These are phyloP conservation scores for Piper longum DNA, from an alignment of 164 flowering plant species.

Conservation along the genomic window DNA sequence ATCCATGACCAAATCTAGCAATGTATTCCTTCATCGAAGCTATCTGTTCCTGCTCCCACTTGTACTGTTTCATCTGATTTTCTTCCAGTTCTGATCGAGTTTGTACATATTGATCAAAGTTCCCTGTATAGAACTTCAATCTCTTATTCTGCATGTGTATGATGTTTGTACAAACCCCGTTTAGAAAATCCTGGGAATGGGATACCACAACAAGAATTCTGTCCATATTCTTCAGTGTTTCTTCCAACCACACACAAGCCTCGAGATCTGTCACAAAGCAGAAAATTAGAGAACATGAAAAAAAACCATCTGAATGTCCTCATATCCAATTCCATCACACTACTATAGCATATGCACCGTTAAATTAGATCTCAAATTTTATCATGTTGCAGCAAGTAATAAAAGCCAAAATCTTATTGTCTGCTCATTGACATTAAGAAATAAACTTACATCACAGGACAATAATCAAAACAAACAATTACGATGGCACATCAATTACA, in stretches of 20 bases:
- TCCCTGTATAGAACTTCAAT: constrained; percentile 74
- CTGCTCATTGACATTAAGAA: no score
- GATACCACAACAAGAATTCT: constrained; percentile 89
- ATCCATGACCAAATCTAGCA: constrained; percentile 95
- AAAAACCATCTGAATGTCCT: not conserved
- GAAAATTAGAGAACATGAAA: not conserved
- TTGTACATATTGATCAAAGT: constrained; percentile 85
- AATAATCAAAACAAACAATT: not conserved
- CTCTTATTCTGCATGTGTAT: constrained; percentile 91
- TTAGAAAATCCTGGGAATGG: constrained; percentile 91
- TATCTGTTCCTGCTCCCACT: constrained; percentile 99
- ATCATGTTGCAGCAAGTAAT: no score
- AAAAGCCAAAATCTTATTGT: no score
- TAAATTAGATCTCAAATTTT: no score
- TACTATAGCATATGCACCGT: no score
- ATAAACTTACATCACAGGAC: no score
- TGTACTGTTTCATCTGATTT: constrained; percentile 96
- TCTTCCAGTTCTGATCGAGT: constrained; percentile 93
- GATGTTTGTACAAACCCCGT: constrained; percentile 93
- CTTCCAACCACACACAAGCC: constrained; percentile 99
- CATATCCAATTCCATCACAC: no score
- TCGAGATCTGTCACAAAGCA: constrained; percentile 51
- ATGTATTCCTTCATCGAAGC: constrained; percentile 88
- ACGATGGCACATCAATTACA: not conserved
- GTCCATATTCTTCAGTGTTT: constrained; percentile 73